Percentiles rank a stretch among this genome's conserved stretches.
phyloP scores from a whole-genome alignment of 2,329 filamentous ascomycete species.

The Ceratocystis colombiana region DNA sequence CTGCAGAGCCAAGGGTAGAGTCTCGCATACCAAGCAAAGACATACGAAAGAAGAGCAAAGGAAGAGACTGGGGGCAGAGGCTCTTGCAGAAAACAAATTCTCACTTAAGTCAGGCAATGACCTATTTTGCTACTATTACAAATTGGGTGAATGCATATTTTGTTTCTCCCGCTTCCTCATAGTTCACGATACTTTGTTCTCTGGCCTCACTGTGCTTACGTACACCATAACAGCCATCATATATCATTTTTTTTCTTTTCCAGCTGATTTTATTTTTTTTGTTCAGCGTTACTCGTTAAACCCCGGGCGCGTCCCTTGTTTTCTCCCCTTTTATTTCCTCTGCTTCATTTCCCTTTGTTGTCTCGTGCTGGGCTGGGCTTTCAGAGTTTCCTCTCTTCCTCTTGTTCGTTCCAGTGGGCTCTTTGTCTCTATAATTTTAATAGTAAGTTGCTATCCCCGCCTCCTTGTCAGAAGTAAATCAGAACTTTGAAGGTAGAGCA shows the following conservation, averaged over 20 bases:
- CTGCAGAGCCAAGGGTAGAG: constrained; percentile 1
- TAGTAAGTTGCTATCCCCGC: neutral
- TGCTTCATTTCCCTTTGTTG: constrained; percentile 15
- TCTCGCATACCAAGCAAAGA: neutral
- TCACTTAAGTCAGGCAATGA: neutral
- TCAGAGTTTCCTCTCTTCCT: constrained; percentile 12
- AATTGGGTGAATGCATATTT: neutral
- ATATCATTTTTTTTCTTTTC: neutral
- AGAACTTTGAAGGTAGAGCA: neutral
- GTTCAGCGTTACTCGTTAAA: neutral
- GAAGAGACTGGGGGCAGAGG: constrained; percentile 3
- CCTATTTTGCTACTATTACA: neutral
- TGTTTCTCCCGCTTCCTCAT: neutral
- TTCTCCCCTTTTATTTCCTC: constrained; percentile 14
- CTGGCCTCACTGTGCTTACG: constrained; percentile 1
- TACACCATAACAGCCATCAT: neutral
- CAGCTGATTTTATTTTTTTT: neutral
- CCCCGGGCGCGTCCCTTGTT: constrained; percentile 13
- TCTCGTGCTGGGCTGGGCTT: constrained; percentile 4
- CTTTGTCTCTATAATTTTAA: constrained; percentile 6
- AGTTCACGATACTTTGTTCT: constrained; percentile 7
- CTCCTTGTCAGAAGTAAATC: neutral
- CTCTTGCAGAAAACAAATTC: constrained; percentile 1
- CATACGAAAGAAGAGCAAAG: neutral
- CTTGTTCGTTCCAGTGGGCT: constrained; percentile 12